Percentiles rank a stretch among this genome's conserved stretches.
Conservation (phyloP, 2,329 filamentous ascomycete species). For the Alternaria hordeiaustralica region DNA sequence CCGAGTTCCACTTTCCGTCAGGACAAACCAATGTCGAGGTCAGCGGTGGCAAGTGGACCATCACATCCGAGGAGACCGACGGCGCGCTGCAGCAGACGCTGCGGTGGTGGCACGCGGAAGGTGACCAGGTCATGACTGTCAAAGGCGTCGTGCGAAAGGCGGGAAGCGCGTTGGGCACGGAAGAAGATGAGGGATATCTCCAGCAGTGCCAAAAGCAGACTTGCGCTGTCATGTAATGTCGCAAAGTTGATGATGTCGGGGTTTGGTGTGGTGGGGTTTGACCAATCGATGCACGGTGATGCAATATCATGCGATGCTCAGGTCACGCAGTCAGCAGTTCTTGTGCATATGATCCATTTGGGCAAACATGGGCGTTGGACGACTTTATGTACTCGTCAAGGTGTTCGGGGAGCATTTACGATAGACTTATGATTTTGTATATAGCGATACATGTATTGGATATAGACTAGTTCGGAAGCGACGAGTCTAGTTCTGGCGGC, state of each 20-base stretch:
- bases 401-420: background rate
- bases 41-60: slow-evolving; percentile 88
- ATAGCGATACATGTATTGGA: background rate
- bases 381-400: background rate
- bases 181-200: slow-evolving; percentile 80
- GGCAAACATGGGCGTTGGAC: background rate
- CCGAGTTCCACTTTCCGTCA: slow-evolving; percentile 89
- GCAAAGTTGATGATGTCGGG: background rate
- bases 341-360: slow-evolving; percentile 10
- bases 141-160: slow-evolving; percentile 72
- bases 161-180: slow-evolving; percentile 56
- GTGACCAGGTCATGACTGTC: slow-evolving; percentile 79
- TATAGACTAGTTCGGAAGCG: background rate
- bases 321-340: slow-evolving; percentile 38
- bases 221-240: slow-evolving; percentile 53
- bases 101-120: slow-evolving; percentile 91
- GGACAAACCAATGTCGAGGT: slow-evolving; percentile 74
- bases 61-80: slow-evolving; percentile 74
- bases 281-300: slow-evolving; percentile 22
- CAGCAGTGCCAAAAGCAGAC: slow-evolving; percentile 62
- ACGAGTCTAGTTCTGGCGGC: slow-evolving; percentile 1
- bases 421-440: background rate
- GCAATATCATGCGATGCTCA: slow-evolving; percentile 39
- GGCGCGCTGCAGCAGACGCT: slow-evolving; percentile 75
- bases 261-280: slow-evolving; percentile 16